Base-by-base conservation (phyloP, 2,329 filamentous ascomycete genomes). In the Byssothecium circinans region DNA sequence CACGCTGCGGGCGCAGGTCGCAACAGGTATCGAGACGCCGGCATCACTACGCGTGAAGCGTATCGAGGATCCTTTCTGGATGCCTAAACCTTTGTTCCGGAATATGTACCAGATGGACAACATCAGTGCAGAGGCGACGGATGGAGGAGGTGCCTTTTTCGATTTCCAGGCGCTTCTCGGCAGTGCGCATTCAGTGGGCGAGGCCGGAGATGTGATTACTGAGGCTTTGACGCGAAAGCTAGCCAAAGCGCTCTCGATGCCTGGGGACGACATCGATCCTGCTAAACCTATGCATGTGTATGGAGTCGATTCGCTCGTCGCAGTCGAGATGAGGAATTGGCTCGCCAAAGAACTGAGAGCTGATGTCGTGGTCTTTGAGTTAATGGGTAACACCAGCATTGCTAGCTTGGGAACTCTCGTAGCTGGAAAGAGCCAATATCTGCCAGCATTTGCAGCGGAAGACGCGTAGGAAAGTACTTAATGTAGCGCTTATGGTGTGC, bases 211-310 rank as follows among this genome's bases (percentile, higher is more conserved):
- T 2, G 39, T 46, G 18, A 52, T 58, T 11, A 30, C 42, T 5
- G 46, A 54, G 7, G 58, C 56, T 6, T 41, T 62, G 1, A 43
- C 47, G n/a, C 29, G 20, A 1, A 49, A 56, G 34, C 22, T 61
- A 1, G 52, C 58, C 2, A 49, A 46, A 15, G 30, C 59, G 6
- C 45, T 61, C 2, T 47, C 52, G 4, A 47, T 61, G 2, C 43
- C 43, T 18, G 45, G 44, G 19, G 64, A 68, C 1, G 61, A 64
- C 25, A 51, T 63, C 4, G 56, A 67, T 33, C 43, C 59, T 2
- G 47, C 37, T 5, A 60, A 54, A 19, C 54, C 66, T 2, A 47
- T 68, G 6, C 41, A 54, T 34, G 42, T 20, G 18, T 52, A 36
- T 19, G 49, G 49, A 2, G 42, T 52, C 8, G 49, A 52, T 20